Evolutionary conservation across 192 early-diverging fungal species (phyloP).

Genomic region (Podila minutissima): DNA sequence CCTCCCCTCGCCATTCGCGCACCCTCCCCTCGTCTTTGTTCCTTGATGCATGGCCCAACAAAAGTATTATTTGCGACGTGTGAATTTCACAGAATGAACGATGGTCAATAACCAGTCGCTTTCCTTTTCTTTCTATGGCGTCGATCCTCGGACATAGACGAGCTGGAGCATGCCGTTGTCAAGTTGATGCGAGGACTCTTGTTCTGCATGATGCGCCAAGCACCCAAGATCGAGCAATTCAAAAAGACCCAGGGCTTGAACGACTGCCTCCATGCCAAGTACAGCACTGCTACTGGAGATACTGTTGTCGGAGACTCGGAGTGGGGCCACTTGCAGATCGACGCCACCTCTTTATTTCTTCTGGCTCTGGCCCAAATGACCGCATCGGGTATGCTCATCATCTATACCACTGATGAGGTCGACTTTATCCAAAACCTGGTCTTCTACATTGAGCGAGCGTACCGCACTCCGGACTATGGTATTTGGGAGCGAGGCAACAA

Average conservation of each 20-base stretch:
- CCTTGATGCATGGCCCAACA: no score
- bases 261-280: constrained; percentile 90
- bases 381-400: constrained; percentile 74
- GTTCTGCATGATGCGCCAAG: constrained; percentile 85
- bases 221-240: constrained; percentile 83
- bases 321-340: constrained; percentile 92
- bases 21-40: no score
- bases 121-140: no score
- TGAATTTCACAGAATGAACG: no score
- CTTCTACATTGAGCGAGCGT: constrained; percentile 88
- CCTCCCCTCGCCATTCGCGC: no score
- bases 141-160: constrained; percentile 58
- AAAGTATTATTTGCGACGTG: no score
- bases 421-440: constrained; percentile 89
- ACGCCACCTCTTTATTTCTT: constrained; percentile 87
- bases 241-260: constrained; percentile 80
- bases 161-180: constrained; percentile 85
- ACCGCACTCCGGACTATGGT: constrained; percentile 88
- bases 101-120: no score
- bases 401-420: constrained; percentile 87
- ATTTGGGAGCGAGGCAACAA: constrained; percentile 93
- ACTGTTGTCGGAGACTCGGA: constrained; percentile 86
- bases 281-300: constrained; percentile 83
- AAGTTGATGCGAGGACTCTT: constrained; percentile 89
- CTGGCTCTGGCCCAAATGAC: constrained; percentile 88